Evolutionary conservation across 345 rosid species (phyloP).

Genomic region (Aquilaria malaccensis): DNA sequence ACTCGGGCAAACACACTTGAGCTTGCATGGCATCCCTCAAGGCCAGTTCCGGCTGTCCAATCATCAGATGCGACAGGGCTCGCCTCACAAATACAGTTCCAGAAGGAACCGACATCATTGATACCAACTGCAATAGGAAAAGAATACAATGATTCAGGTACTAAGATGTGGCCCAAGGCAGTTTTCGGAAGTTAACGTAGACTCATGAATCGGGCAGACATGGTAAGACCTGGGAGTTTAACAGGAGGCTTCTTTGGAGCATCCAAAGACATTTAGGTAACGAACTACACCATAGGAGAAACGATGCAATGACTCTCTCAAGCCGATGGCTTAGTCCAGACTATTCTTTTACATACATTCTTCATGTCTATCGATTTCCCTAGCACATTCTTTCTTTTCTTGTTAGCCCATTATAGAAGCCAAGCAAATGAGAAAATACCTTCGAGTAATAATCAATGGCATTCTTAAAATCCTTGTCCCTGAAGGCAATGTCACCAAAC

Average conservation of each 20-base stretch:
- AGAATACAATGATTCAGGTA: too few relatives aligned
- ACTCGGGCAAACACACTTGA: conserved; percentile 88
- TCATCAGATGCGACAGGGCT: conserved; percentile 72
- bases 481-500: conserved; percentile 83
- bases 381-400: too few relatives aligned
- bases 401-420: too few relatives aligned
- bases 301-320: too few relatives aligned
- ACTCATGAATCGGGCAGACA: background rate
- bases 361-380: too few relatives aligned
- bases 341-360: too few relatives aligned
- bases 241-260: background rate
- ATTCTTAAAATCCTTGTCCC: conserved; percentile 92
- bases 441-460: conserved; percentile 84
- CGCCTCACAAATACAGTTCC: conserved; percentile 74
- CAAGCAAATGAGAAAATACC: conserved; percentile 25
- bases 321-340: too few relatives aligned
- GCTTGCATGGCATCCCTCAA: conserved; percentile 99
- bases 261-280: background rate
- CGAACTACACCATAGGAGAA: background rate
- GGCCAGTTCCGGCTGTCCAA: conserved; percentile 80
- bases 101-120: conserved; percentile 81
- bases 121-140: conserved; percentile 44
- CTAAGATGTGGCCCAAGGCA: background rate
- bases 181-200: background rate
- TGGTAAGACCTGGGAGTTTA: background rate